Conservation (phyloP, 164 flowering plant species). For the Berberis vulgaris region DNA sequence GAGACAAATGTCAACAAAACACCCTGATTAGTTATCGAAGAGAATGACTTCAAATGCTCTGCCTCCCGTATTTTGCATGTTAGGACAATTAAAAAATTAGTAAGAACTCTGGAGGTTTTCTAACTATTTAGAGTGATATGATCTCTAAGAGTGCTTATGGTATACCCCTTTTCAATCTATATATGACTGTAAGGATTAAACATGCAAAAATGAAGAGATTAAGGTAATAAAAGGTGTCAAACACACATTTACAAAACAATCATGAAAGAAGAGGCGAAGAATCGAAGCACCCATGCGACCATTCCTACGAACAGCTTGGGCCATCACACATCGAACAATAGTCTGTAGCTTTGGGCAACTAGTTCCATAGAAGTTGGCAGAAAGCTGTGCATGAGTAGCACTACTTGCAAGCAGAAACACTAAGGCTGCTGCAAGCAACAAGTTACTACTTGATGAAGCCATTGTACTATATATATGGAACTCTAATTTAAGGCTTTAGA, state of each 20-base stretch:
- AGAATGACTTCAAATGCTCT: no score
- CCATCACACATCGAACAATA: constrained; percentile 30
- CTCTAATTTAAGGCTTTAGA: no score
- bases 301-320: constrained; percentile 14
- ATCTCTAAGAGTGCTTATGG: background rate
- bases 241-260: constrained; percentile 26
- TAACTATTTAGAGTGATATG: no score
- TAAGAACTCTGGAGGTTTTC: no score
- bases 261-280: constrained; percentile 23
- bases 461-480: no score
- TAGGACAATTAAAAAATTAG: no score
- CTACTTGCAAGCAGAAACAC: background rate
- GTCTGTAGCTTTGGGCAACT: constrained; percentile 34
- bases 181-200: background rate
- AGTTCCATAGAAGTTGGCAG: constrained; percentile 31
- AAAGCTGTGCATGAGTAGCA: constrained; percentile 29
- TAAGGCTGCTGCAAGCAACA: no score
- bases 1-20: no score
- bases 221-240: background rate
- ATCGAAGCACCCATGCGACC: constrained; percentile 21
- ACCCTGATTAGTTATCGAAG: no score
- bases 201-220: background rate
- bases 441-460: no score
- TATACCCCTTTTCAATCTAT: no score
- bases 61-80: no score